These are phyloP conservation scores for Piromyces sp. DNA, from an alignment of 192 early-diverging fungal species.

Conservation along the genomic window DNA sequence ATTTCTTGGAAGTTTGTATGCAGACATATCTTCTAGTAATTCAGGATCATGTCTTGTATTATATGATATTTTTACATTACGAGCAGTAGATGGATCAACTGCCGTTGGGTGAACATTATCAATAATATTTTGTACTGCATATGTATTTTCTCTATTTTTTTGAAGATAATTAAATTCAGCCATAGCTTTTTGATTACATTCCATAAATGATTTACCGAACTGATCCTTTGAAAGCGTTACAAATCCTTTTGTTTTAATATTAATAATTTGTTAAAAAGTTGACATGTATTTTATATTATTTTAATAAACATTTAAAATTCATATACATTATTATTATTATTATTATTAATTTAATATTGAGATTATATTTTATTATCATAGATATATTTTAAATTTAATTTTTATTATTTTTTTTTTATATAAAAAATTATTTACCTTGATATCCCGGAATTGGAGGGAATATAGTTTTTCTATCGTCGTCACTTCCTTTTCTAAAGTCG, in stretches of 20 bases:
- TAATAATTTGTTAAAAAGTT: no score
- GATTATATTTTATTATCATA: no score
- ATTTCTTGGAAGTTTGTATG: slow-evolving; percentile 23
- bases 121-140: not conserved
- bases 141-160: not conserved
- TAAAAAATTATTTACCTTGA: not conserved
- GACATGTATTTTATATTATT: no score
- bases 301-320: no score
- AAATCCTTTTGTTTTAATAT: not conserved
- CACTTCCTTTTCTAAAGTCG: not conserved
- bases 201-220: not conserved
- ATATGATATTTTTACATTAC: not conserved
- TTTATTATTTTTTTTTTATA: no score
- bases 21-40: not conserved
- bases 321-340: no score
- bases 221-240: not conserved
- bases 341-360: no score
- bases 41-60: not conserved
- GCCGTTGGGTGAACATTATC: not conserved
- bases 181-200: not conserved
- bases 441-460: not conserved
- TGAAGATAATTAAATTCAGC: not conserved
- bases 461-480: not conserved
- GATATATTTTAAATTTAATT: no score
- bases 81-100: not conserved